phyloP scores from a whole-genome alignment of 2,329 filamentous ascomycete genomes.

The Talaromyces sp. region DNA sequence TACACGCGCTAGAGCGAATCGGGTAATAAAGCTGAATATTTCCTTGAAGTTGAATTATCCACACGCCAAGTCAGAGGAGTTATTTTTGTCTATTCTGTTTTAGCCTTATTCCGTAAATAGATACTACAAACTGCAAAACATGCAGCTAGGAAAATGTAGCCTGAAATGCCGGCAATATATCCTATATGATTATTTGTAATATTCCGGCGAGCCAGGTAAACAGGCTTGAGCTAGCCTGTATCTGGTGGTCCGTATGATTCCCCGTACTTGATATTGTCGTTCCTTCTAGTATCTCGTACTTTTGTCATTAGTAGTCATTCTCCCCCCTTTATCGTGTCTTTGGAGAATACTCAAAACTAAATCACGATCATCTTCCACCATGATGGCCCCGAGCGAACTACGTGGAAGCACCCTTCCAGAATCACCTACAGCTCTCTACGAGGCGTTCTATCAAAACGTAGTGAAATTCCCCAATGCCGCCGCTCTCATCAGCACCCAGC shows the following conservation, averaged over 20 bases:
- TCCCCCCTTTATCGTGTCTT: background rate
- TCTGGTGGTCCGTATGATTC: background rate
- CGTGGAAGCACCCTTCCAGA: background rate
- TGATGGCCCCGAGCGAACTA: conserved; percentile 3
- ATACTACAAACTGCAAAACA: background rate
- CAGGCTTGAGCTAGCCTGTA: background rate
- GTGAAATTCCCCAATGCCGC: background rate
- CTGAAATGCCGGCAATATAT: background rate
- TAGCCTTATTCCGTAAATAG: background rate
- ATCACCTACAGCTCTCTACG: background rate
- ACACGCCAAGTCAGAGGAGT: background rate
- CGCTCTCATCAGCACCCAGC: conserved; percentile 1
- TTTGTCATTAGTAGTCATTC: background rate
- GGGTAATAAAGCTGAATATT: background rate
- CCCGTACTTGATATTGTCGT: background rate
- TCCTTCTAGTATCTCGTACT: background rate
- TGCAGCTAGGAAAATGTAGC: background rate
- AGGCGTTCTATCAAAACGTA: background rate
- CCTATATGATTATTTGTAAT: background rate
- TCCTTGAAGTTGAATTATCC: background rate
- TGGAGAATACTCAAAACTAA: background rate
- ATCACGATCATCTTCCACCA: background rate
- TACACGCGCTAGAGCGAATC: background rate
- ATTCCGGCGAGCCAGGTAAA: background rate
- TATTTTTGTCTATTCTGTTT: background rate